These are phyloP conservation scores for Linderniella brevidens DNA, from an alignment of 257 asterid genomes.

Conservation along the genomic window DNA sequence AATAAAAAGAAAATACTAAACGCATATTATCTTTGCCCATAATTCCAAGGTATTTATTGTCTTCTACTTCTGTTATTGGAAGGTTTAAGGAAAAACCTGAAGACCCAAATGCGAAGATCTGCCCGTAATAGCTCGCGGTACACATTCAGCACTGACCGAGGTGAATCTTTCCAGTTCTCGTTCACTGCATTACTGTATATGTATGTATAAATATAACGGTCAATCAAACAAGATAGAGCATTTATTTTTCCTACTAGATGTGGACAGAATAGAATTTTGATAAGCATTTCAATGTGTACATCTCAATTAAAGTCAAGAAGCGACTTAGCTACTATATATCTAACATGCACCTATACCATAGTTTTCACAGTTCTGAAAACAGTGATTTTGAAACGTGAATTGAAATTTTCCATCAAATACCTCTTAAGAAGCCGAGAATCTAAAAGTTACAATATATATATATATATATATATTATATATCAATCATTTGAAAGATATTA, in stretches of 20 bases:
- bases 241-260: not conserved
- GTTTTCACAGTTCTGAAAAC: too few species aligned
- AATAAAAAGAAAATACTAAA: not conserved
- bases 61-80: not conserved
- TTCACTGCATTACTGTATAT: conserved; percentile 31
- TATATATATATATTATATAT: too few species aligned
- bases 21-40: not conserved
- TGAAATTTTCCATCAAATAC: too few species aligned
- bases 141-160: conserved; percentile 50
- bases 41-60: not conserved
- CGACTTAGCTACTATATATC: too few species aligned
- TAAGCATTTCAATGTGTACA: not conserved
- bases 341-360: too few species aligned
- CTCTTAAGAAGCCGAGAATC: too few species aligned
- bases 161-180: conserved; percentile 63
- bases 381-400: too few species aligned
- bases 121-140: conserved; percentile 68
- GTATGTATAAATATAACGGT: not conserved
- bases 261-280: not conserved
- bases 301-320: not conserved
- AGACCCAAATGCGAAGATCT: conserved; percentile 85
- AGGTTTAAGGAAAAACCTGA: conserved; percentile 43
- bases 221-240: conserved; percentile 3
- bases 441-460: too few species aligned
- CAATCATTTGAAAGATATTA: too few species aligned